Base-by-base conservation (phyloP, 1,284 basidiomycete genomes). In the Cryptococcus sp. region DNA sequence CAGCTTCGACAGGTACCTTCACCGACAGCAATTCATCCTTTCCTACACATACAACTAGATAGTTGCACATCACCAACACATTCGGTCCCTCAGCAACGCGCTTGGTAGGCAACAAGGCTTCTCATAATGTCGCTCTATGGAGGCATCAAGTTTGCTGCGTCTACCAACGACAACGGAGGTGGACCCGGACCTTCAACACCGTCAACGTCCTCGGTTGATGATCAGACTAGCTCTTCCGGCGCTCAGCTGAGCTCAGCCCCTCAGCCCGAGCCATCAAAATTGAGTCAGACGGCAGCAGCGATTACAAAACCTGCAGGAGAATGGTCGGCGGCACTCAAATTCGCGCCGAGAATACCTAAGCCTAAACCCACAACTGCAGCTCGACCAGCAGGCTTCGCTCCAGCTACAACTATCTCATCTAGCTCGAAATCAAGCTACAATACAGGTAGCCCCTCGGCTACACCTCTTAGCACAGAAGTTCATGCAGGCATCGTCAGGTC, bases 61-160 rank as follows among this genome's bases (percentile, higher is more conserved):
- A 29, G 10, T 10, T 29, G 26, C 10, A 29, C 10, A 29, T n/a
- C 26, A 29, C 26, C 26, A 29, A 29, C n/a, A n/a, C n/a, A n/a
- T n/a, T 29, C 26, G 5, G 26, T 29, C 26, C 26, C 26, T 29
- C n/a, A 29, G 26, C 26, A 29, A 29, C 26, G 26, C 10, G 26
- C 26, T 50, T 34, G 34, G 34, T 17, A 26, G 19, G 19, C 16
- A 20, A 13, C 25, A 16, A 13, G 19, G 37, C n/a, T 22, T 13
- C 44, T n/a, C 48, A 55, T n/a, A 51, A 76, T 76, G 74, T 75
- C 73, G 13, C 66, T 76, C 11, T 77, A 76, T 58, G 68, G 73
- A 44, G 75, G 75, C 39, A 77, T 77, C 61, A 76, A 70, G 59
- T 76, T 77, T 57, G 52, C 61, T 23, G 57, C 63, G 7, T 52